Evolutionary conservation across 2,329 filamentous ascomycete species (phyloP).

Genomic region (Arthrobotrys sinensis): DNA sequence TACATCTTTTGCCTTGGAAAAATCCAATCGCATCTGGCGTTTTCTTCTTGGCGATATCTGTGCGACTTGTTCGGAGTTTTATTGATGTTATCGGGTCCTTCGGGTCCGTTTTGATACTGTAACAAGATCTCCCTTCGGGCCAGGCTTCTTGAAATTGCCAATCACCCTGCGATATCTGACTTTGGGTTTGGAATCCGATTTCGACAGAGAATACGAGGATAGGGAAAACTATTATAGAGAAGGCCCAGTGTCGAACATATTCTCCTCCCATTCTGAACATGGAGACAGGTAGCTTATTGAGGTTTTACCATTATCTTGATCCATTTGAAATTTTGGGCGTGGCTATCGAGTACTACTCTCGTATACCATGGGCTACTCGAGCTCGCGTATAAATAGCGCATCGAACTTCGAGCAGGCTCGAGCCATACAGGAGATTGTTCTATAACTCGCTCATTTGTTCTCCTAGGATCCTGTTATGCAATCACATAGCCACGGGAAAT

Average conservation of each 20-base stretch:
- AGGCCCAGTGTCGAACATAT: not conserved
- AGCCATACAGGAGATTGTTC: not conserved
- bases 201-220: conserved; percentile 2
- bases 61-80: not conserved
- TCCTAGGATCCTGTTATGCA: not conserved
- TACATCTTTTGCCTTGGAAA: conserved; percentile 19
- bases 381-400: not conserved
- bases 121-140: conserved; percentile 17
- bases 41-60: not conserved
- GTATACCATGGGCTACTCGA: too few species aligned
- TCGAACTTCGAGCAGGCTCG: not conserved
- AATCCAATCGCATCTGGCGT: conserved; percentile 36
- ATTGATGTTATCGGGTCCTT: conserved; percentile 11
- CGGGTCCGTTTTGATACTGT: not conserved
- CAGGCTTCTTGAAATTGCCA: conserved; percentile 9
- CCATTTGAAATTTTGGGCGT: too few species aligned
- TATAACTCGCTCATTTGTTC: not conserved
- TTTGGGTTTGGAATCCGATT: conserved; percentile 13
- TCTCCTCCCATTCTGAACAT: not conserved
- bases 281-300: not conserved
- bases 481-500: too few species aligned
- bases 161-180: not conserved
- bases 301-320: too few species aligned
- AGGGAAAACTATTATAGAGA: not conserved
- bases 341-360: too few species aligned